Percentiles rank a stretch among this genome's conserved stretches.
These are phyloP conservation scores for Diaporthe sp. DNA, from an alignment of 2,329 filamentous ascomycete species.

Conservation along the genomic window DNA sequence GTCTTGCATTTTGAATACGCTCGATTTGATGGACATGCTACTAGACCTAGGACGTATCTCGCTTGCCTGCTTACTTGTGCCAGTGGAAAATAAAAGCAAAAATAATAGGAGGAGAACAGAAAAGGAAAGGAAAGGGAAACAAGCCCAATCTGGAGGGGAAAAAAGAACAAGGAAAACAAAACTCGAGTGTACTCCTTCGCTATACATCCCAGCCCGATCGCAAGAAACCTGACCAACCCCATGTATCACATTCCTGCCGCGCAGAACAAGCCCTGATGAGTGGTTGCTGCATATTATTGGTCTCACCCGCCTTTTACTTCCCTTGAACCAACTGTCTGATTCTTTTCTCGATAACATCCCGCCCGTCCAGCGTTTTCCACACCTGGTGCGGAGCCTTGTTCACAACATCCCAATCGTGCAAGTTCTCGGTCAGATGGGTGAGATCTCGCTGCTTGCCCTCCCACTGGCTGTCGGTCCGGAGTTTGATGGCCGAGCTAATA, in stretches of 20 bases:
- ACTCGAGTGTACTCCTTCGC: constrained; percentile 10
- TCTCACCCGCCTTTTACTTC: constrained; percentile 43
- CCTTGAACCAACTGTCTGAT: constrained; percentile 75
- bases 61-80: neutral
- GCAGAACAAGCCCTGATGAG: constrained; percentile 10
- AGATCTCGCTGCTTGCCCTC: constrained; percentile 87
- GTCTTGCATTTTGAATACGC: constrained; percentile 4
- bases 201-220: constrained; percentile 7
- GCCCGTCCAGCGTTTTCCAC: constrained; percentile 82
- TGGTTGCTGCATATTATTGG: constrained; percentile 11
- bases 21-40: neutral
- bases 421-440: constrained; percentile 82
- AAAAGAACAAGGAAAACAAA: neutral
- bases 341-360: constrained; percentile 83
- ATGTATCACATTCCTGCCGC: constrained; percentile 13
- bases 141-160: neutral
- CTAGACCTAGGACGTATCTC: neutral
- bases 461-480: constrained; percentile 80
- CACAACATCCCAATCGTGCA: constrained; percentile 89
- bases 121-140: neutral
- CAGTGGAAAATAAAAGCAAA: neutral
- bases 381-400: constrained; percentile 87
- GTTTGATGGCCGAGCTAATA: constrained; percentile 83
- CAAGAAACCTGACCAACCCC: neutral
- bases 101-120: neutral